Evolutionary conservation across 805 yeast genomes (phyloP).

Genomic region (Candida chilensis): DNA sequence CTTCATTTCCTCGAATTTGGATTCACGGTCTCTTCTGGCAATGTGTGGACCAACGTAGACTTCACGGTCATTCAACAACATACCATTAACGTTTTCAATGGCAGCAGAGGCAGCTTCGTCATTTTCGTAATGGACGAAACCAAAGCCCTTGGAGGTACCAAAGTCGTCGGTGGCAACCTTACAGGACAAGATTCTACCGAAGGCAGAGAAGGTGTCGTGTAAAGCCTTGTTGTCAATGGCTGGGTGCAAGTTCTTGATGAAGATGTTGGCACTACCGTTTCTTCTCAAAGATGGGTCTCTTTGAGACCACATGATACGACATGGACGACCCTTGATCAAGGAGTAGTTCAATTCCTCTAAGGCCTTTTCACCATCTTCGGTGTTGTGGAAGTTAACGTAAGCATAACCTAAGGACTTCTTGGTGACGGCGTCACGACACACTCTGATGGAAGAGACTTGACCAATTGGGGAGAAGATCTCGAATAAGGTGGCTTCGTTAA

Average conservation of each 20-base stretch:
- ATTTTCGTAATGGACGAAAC: constrained; percentile 94
- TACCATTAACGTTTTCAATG: constrained; percentile 95
- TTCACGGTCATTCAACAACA: constrained; percentile 93
- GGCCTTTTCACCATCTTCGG: constrained; percentile 88
- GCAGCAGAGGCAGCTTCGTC: constrained; percentile 92
- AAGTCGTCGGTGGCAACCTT: constrained; percentile 92
- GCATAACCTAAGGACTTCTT: constrained; percentile 97
- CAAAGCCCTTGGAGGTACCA: constrained; percentile 92
- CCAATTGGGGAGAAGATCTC: constrained; percentile 94
- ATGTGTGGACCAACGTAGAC: constrained; percentile 94
- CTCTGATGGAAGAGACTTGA: constrained; percentile 93
- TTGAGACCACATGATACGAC: constrained; percentile 99
- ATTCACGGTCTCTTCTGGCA: constrained; percentile 87
- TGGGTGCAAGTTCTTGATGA: constrained; percentile 97
- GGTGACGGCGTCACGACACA: constrained; percentile 96
- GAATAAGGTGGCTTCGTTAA: constrained; percentile 89
- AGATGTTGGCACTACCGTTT: constrained; percentile 93
- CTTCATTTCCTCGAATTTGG: constrained; percentile 82
- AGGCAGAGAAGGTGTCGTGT: constrained; percentile 95
- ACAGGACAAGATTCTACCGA: constrained; percentile 92
- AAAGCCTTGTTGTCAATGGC: constrained; percentile 98
- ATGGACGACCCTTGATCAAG: constrained; percentile 88
- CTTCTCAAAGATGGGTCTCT: constrained; percentile 95
- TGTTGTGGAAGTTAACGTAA: constrained; percentile 89
- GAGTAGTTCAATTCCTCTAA: constrained; percentile 93